Evolutionary conservation across 164 flowering plant species (phyloP), one percentile per base, ranked within the genome.

Genomic region (Magnolia officinalis): DNA sequence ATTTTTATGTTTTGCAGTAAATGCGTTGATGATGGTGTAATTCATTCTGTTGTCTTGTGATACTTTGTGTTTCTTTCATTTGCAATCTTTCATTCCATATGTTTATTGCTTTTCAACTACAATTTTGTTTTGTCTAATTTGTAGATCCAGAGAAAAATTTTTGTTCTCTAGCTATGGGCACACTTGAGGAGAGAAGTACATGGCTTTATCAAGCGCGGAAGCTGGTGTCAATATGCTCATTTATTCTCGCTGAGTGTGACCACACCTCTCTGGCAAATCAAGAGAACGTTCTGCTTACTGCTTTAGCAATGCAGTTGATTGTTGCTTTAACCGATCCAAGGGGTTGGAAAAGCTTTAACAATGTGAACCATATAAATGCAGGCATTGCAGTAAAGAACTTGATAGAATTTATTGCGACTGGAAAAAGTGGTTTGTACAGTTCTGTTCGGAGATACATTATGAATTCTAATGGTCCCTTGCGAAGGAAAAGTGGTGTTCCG

Each of bases 201-300:
- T 96, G 98, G 98, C 78, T 69, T 77, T 85, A 83, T 82, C 98
- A 96, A 83, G 29, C 93, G 49, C 77, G 79, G 80, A 92, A 88
- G 86, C 77, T 96, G 77, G 77, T 92, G 74, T 87, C 88, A 63
- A 68, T 96, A 20, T 90, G 96, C 86, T 81, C 87, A 23, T 86
- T 82, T 74, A 76, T 92, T 74, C 90, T 96, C 73, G 65, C 88
- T 29, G 85, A 89, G 73, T 90, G 84, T 83, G 84, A 86, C 71
- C 63, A 78, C 50, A 76, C 83, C 37, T 23, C 58, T 81, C 77
- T 72, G 72, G 75, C 72, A 70, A 73, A 74, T 69, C 80, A 82
- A 79, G 88, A 87, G 63, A 72, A 82, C 76, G 73, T 80, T 81
- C 72, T 66, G 73, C 83, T 91, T 75, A 87, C 91, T 21, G 81